Conservation (phyloP, 148 eudicot species). For the Vaccinium macrocarpon region DNA sequence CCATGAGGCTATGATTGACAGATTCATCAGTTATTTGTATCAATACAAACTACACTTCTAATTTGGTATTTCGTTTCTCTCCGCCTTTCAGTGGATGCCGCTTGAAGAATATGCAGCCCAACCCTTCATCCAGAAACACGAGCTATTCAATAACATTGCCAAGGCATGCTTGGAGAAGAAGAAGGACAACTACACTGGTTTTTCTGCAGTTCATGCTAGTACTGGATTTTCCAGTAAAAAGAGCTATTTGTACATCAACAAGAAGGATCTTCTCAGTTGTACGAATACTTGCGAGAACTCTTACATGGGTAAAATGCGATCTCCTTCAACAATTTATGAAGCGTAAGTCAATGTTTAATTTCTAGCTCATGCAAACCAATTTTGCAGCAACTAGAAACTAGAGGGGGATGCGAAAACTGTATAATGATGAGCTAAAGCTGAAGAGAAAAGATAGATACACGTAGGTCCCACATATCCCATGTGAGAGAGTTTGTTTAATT, state of each 20-base stretch:
- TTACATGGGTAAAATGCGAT: not conserved
- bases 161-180: conserved; percentile 37
- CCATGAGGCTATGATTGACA: not conserved
- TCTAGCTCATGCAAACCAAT: not conserved
- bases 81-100: conserved; percentile 45
- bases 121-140: conserved; percentile 32
- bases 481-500: too few relatives aligned
- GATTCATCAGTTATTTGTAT: not conserved
- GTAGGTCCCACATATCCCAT: too few relatives aligned
- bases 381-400: not conserved
- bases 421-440: not conserved
- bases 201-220: conserved; percentile 27
- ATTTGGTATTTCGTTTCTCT: not conserved
- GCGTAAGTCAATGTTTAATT: not conserved
- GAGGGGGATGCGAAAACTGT: not conserved
- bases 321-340: not conserved
- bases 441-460: too few relatives aligned
- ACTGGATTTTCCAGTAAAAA: conserved; percentile 28
- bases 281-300: not conserved
- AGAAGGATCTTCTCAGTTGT: not conserved
- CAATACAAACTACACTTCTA: not conserved
- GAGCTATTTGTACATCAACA: conserved; percentile 34
- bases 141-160: conserved; percentile 24
- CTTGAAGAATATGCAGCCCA: conserved; percentile 52
- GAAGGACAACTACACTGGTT: conserved; percentile 33